phyloP scores from a whole-genome alignment of 2,329 filamentous ascomycete species.

The Trichoderma sp. region DNA sequence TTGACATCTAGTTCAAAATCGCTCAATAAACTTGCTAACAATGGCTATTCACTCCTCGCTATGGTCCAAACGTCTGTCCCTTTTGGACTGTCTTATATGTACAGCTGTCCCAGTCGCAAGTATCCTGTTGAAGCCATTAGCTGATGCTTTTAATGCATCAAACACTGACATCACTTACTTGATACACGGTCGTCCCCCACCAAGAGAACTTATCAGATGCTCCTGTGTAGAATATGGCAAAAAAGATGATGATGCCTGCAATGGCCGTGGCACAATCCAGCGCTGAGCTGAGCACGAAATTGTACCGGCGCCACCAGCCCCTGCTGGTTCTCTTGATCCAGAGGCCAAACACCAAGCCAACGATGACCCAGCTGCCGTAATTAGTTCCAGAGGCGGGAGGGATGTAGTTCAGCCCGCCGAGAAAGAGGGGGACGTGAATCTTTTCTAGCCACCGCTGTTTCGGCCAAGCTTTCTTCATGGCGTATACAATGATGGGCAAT shows the following conservation, averaged over 20 bases:
- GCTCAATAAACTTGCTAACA: too few species aligned
- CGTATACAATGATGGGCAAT: slow-evolving; percentile 50
- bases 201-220: slow-evolving; percentile 33
- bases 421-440: slow-evolving; percentile 37
- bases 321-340: slow-evolving; percentile 31
- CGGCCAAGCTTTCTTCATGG: slow-evolving; percentile 35
- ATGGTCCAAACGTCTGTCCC: slow-evolving; percentile 1
- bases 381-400: slow-evolving; percentile 39
- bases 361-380: slow-evolving; percentile 38
- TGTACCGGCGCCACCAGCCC: slow-evolving; percentile 38
- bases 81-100: slow-evolving; percentile 9
- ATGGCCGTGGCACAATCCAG: slow-evolving; percentile 38
- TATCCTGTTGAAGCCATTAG: neutral
- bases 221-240: slow-evolving; percentile 37
- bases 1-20: neutral
- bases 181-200: slow-evolving; percentile 34
- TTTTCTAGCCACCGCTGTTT: slow-evolving; percentile 33
- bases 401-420: slow-evolving; percentile 38
- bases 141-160: too few species aligned
- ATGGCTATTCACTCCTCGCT: neutral
- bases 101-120: slow-evolving; percentile 21
- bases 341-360: slow-evolving; percentile 35
- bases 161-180: neutral
- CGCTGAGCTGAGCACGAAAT: slow-evolving; percentile 38
- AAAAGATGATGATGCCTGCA: slow-evolving; percentile 39